These are phyloP conservation scores for Colletotrichum spinosum DNA, from an alignment of 2,329 filamentous ascomycete species.

Conservation along the genomic window DNA sequence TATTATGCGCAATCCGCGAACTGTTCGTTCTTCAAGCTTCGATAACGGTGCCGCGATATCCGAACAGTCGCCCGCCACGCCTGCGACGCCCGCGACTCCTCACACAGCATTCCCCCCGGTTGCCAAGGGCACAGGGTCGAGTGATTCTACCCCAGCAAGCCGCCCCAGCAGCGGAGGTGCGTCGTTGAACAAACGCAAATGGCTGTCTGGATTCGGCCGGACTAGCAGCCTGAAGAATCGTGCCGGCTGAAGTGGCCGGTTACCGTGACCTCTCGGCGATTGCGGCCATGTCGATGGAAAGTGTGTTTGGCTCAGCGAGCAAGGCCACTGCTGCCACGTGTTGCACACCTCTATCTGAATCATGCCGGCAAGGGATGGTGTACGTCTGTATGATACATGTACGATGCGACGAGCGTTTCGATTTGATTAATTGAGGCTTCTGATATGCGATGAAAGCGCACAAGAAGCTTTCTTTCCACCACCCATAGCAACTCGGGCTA, in stretches of 20 bases:
- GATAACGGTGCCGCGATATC: slow-evolving; percentile 29
- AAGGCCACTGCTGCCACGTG: no score
- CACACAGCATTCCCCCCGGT: slow-evolving; percentile 10
- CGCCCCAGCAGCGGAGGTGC: slow-evolving; percentile 29
- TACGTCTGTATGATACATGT: no score
- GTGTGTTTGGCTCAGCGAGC: neutral
- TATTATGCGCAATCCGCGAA: slow-evolving; percentile 59
- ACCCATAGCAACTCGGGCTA: no score
- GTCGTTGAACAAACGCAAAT: slow-evolving; percentile 42
- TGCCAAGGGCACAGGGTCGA: slow-evolving; percentile 11
- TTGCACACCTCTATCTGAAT: no score
- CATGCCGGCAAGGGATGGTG: no score
- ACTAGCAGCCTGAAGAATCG: slow-evolving; percentile 45
- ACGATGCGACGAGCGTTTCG: no score
- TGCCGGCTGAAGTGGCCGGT: slow-evolving; percentile 33
- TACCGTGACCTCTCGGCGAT: neutral
- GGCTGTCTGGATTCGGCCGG: slow-evolving; percentile 47
- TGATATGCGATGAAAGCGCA: no score
- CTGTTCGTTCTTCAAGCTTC: slow-evolving; percentile 34
- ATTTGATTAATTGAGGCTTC: no score
- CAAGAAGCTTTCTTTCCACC: no score
- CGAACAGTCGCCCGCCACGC: slow-evolving; percentile 6
- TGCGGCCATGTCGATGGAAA: no score
- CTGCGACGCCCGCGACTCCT: slow-evolving; percentile 12
- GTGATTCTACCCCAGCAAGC: slow-evolving; percentile 15